A percentile compares a stretch with the other conserved stretches of the same genome.
phyloP scores from a whole-genome alignment of 257 asterid species.

The Penstemon davidsonii region DNA sequence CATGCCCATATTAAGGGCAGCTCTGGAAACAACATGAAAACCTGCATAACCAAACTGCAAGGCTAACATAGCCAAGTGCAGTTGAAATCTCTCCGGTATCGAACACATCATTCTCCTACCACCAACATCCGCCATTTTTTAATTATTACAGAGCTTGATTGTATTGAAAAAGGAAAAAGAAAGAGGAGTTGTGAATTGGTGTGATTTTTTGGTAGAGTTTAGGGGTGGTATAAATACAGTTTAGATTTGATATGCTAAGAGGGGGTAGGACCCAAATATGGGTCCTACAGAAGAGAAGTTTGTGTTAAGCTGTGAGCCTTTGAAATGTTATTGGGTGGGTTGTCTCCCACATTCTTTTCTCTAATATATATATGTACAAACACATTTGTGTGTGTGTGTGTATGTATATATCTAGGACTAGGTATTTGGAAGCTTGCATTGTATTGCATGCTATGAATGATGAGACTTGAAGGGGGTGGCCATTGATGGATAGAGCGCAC shows the following conservation, averaged over 20 bases:
- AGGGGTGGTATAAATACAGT: slow-evolving; percentile 71
- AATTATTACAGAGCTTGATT: not conserved
- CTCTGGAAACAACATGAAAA: slow-evolving; percentile 87
- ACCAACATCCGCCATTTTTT: slow-evolving; percentile 63
- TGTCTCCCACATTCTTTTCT: slow-evolving; percentile 69
- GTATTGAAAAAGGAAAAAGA: not conserved
- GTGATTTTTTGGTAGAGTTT: slow-evolving; percentile 41
- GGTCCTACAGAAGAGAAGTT: too few relatives aligned
- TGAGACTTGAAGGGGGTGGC: slow-evolving; percentile 42
- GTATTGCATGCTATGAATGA: slow-evolving; percentile 48
- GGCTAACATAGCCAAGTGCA: slow-evolving; percentile 83
- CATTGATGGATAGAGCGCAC: slow-evolving; percentile 55
- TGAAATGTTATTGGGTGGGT: slow-evolving; percentile 45
- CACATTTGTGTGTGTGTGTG: too few relatives aligned
- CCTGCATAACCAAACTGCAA: slow-evolving; percentile 98
- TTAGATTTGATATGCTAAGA: slow-evolving; percentile 7
- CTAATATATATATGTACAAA: slow-evolving; percentile 2
- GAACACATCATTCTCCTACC: slow-evolving; percentile 58
- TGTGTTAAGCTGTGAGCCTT: slow-evolving; percentile 20
- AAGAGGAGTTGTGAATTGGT: slow-evolving; percentile 18
- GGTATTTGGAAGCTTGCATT: too few relatives aligned
- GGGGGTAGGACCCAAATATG: slow-evolving; percentile 38
- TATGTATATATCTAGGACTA: slow-evolving; percentile 32
- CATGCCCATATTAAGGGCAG: slow-evolving; percentile 98
- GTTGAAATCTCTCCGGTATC: slow-evolving; percentile 81